Percentiles rank a stretch among this genome's conserved stretches.
phyloP scores from a whole-genome alignment of 805 yeast genomes.

The Ogataea saltuana region DNA sequence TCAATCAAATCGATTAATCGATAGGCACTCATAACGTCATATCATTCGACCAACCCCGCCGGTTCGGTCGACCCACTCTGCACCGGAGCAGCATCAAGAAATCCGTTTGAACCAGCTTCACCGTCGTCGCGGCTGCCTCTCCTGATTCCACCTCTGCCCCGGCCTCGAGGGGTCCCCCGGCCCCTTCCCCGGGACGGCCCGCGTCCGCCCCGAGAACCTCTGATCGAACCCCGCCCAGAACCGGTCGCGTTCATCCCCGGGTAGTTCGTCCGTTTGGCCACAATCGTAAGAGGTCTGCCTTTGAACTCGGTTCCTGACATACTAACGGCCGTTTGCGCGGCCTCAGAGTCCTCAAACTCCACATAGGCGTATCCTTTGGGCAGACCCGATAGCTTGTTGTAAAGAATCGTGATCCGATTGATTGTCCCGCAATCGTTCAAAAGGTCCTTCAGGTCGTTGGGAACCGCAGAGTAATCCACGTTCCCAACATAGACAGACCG shows the following conservation, averaged over 20 bases:
- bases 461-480: constrained; percentile 75
- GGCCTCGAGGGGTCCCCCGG: constrained; percentile 11
- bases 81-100: too few species aligned
- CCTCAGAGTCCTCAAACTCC: constrained; percentile 66
- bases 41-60: too few species aligned
- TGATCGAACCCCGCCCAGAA: constrained; percentile 43
- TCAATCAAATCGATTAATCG: too few species aligned
- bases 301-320: constrained; percentile 64
- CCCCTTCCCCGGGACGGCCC: constrained; percentile 10
- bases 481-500: constrained; percentile 81
- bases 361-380: constrained; percentile 88
- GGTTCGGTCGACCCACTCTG: too few species aligned
- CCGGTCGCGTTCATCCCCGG: constrained; percentile 50
- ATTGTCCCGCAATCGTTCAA: constrained; percentile 70
- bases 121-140: constrained; percentile 7
- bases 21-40: too few species aligned
- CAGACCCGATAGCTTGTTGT: constrained; percentile 68
- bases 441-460: constrained; percentile 73
- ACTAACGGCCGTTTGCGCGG: constrained; percentile 63
- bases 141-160: constrained; percentile 15
- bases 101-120: too few species aligned
- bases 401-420: constrained; percentile 75
- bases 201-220: constrained; percentile 24
- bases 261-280: constrained; percentile 74
- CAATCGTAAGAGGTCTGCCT: constrained; percentile 68